These are phyloP conservation scores for Botryotinia calthae DNA, from an alignment of 2,329 filamentous ascomycete genomes.

Conservation along the genomic window DNA sequence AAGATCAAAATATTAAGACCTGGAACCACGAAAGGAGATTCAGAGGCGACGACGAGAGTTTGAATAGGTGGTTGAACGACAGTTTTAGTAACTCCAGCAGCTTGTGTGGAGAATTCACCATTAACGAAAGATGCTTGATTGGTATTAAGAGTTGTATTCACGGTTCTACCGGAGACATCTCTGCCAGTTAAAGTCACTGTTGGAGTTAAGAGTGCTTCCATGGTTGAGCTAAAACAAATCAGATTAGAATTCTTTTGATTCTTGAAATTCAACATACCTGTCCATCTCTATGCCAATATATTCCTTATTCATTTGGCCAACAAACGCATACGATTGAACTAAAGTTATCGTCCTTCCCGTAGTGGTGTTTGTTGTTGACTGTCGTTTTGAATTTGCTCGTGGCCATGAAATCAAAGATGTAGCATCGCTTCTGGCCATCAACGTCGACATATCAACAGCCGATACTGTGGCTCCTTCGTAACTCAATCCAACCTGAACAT, in stretches of 20 bases:
- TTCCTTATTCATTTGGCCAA: constrained; percentile 63
- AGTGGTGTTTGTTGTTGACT: constrained; percentile 19
- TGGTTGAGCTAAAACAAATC: constrained; percentile 29
- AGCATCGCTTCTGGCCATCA: constrained; percentile 26
- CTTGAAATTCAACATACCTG: constrained; percentile 49
- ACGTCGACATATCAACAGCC: constrained; percentile 40
- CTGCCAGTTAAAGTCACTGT: constrained; percentile 63
- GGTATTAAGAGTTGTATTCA: constrained; percentile 64
- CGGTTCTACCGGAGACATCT: constrained; percentile 48
- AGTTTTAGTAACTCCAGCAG: constrained; percentile 29
- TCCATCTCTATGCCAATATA: constrained; percentile 55
- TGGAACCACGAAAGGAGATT: constrained; percentile 62
- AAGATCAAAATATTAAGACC: constrained; percentile 67
- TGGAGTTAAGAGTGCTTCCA: constrained; percentile 65
- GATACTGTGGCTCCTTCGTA: constrained; percentile 56
- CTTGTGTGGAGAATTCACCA: constrained; percentile 61
- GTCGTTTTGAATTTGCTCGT: constrained; percentile 26
- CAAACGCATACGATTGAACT: constrained; percentile 64
- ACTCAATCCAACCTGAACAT: constrained; percentile 54
- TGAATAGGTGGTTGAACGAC: constrained; percentile 37
- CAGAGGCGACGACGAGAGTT: constrained; percentile 39
- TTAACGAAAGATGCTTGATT: constrained; percentile 70
- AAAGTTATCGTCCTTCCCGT: constrained; percentile 40
- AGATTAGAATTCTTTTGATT: constrained; percentile 42
- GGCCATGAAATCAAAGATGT: constrained; percentile 35